phyloP scores from a whole-genome alignment of 225 moss, liverwort and hornwort species.

The Lunularia cruciata region DNA sequence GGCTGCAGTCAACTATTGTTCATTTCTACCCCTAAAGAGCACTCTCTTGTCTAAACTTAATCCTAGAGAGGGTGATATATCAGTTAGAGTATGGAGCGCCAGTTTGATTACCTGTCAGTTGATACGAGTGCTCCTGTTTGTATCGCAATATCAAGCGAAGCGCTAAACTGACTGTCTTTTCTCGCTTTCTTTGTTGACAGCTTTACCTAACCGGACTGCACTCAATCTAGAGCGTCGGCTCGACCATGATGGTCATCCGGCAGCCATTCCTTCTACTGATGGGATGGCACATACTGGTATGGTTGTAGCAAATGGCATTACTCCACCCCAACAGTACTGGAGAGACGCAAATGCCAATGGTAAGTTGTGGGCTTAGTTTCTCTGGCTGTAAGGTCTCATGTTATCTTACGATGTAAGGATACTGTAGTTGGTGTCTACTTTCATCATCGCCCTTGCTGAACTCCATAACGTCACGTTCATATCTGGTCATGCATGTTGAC shows the following conservation, averaged over 20 bases:
- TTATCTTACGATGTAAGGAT: background rate
- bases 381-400: background rate
- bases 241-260: constrained; percentile 71
- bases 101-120: no score
- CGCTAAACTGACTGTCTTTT: background rate
- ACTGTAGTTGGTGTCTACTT: background rate
- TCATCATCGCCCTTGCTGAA: background rate
- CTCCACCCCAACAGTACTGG: constrained; percentile 59
- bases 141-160: no score
- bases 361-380: constrained; percentile 29
- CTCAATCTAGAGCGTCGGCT: constrained; percentile 71
- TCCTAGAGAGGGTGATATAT: no score
- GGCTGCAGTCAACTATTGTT: no score
- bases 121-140: no score
- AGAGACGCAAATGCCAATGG: constrained; percentile 92
- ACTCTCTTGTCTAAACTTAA: no score
- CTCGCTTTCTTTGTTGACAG: constrained; percentile 28
- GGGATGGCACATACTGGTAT: constrained; percentile 51
- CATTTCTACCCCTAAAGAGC: no score
- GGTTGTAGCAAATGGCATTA: constrained; percentile 56
- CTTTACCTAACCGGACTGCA: constrained; percentile 43
- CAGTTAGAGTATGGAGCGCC: no score
- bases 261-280: constrained; percentile 65
- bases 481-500: background rate
- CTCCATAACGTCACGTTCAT: no score